These are phyloP conservation scores for Lotus japonicus DNA, from an alignment of 306 rosid genomes.

Conservation along the genomic window DNA sequence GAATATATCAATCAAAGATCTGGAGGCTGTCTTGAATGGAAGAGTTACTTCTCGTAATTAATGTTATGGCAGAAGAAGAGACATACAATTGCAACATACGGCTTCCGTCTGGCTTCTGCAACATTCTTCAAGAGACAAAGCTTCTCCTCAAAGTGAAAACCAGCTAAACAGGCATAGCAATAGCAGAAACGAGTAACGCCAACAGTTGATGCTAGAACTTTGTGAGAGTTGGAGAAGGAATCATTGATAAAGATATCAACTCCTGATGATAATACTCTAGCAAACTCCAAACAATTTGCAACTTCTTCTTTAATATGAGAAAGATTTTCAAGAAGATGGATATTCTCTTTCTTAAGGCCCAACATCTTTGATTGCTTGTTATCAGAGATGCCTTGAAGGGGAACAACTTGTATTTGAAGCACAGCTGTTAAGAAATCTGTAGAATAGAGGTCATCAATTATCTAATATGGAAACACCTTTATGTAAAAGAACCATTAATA, in stretches of 20 bases:
- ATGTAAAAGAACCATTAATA: not conserved
- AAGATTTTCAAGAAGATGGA: constrained; percentile 70
- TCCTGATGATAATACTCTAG: constrained; percentile 51
- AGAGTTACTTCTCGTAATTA: not conserved
- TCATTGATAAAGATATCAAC: constrained; percentile 87
- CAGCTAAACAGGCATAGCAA: constrained; percentile 66
- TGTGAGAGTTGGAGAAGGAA: constrained; percentile 70
- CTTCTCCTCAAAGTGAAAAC: constrained; percentile 79
- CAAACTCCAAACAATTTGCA: constrained; percentile 65
- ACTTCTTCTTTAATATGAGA: constrained; percentile 66
- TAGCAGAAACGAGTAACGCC: constrained; percentile 78
- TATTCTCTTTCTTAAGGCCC: constrained; percentile 38
- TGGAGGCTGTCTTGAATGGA: constrained; percentile 1
- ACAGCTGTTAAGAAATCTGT: constrained; percentile 56
- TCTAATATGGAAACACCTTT: not conserved
- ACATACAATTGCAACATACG: constrained; percentile 85
- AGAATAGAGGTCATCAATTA: constrained; percentile 21
- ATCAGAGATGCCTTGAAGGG: constrained; percentile 32
- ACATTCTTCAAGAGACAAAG: constrained; percentile 42
- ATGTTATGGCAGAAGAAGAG: constrained; percentile 9
- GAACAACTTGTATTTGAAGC: constrained; percentile 56
- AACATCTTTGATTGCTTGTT: constrained; percentile 26
- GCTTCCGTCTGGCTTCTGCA: constrained; percentile 41
- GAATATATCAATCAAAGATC: not conserved
- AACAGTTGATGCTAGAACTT: constrained; percentile 79